These are phyloP conservation scores for Moricandia moricandioides DNA, from an alignment of 345 rosid species.

Conservation along the genomic window DNA sequence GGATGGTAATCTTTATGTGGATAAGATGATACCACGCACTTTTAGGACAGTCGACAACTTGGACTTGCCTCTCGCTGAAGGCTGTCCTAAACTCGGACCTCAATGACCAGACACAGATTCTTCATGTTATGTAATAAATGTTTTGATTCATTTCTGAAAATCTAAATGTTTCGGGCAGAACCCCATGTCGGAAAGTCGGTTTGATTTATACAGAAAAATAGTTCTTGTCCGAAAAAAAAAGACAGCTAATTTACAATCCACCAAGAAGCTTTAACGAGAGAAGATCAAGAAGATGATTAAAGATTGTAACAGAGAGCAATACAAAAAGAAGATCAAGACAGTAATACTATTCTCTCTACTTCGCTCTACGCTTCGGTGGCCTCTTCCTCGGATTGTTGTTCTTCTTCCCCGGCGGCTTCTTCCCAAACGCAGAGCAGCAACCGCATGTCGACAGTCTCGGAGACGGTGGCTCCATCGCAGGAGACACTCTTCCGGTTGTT, in stretches of 20 bases:
- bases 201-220: constrained; percentile 18
- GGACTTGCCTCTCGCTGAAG: constrained; percentile 76
- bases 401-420: constrained; percentile 48
- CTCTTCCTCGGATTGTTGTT: constrained; percentile 42
- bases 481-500: constrained; percentile 73
- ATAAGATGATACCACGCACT: constrained; percentile 78
- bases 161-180: background rate
- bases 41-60: constrained; percentile 76
- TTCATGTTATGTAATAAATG: background rate
- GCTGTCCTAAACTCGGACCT: constrained; percentile 71
- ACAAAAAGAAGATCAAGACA: background rate
- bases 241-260: constrained; percentile 19
- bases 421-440: constrained; percentile 64
- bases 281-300: background rate
- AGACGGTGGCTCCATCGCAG: constrained; percentile 89
- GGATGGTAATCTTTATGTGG: constrained; percentile 79
- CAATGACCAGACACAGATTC: constrained; percentile 11
- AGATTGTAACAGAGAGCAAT: constrained; percentile 11
- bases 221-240: constrained; percentile 12
- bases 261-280: background rate
- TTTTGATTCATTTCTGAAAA: background rate
- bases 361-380: constrained; percentile 61
- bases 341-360: constrained; percentile 34
- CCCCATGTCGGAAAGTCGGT: constrained; percentile 1
- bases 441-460: constrained; percentile 86